Evolutionary conservation across 805 yeast genomes (phyloP).

Genomic region (Candida germanica): DNA sequence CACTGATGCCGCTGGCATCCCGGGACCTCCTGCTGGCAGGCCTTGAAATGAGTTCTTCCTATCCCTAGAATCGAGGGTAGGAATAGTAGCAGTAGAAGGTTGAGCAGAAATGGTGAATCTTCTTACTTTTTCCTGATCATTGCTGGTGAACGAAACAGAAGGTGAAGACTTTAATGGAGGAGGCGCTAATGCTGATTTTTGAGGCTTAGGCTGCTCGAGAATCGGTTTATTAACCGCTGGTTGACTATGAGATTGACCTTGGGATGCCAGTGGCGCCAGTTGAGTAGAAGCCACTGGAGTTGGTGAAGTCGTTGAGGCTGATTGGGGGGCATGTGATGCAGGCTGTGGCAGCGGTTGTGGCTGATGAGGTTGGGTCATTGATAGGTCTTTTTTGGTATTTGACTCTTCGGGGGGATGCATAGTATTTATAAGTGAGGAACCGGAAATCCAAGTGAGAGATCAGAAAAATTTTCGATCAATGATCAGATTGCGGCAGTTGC

Average conservation of each 20-base stretch:
- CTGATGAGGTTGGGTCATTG: no score
- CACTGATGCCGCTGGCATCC: slow-evolving; percentile 2
- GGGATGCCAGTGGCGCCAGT: not conserved
- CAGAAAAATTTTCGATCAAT: no score
- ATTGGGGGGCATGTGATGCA: not conserved
- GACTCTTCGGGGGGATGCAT: no score
- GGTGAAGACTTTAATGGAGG: slow-evolving; percentile 11
- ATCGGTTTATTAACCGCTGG: slow-evolving; percentile 2
- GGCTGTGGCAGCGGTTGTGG: no score
- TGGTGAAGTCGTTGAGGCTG: not conserved
- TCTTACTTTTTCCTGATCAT: slow-evolving; percentile 35
- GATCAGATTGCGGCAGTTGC: no score
- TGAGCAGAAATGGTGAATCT: slow-evolving; percentile 44
- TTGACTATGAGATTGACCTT: not conserved
- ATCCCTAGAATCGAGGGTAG: slow-evolving; percentile 7
- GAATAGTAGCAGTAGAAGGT: slow-evolving; percentile 33
- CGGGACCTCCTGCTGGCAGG: not conserved
- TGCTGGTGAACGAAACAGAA: slow-evolving; percentile 27
- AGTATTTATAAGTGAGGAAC: no score
- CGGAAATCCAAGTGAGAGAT: no score
- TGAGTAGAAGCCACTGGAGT: not conserved
- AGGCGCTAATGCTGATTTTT: not conserved
- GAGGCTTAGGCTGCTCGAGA: slow-evolving; percentile 8
- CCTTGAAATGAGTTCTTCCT: slow-evolving; percentile 9
- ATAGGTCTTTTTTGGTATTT: no score